Conservation (phyloP, 345 rosid genomes). For the Leavenworthia alabamica region DNA sequence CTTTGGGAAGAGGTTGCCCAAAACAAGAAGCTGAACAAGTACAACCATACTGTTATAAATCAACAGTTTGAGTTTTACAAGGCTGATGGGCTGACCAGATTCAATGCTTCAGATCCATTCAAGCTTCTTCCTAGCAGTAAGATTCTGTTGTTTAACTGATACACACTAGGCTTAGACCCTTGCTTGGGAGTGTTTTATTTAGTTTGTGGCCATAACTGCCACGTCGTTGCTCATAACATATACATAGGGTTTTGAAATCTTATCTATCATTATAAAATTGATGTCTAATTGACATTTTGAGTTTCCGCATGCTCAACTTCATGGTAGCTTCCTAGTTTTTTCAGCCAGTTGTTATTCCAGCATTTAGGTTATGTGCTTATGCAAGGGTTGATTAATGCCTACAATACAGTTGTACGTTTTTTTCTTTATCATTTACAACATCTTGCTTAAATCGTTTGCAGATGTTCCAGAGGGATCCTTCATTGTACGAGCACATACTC, state of each 20-base stretch:
- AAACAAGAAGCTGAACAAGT: conserved; percentile 90
- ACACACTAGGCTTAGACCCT: background rate
- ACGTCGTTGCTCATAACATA: background rate
- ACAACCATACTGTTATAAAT: conserved; percentile 78
- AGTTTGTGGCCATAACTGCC: conserved; percentile 1
- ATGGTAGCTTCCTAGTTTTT: too few species aligned
- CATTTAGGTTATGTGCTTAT: background rate
- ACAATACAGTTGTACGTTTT: background rate
- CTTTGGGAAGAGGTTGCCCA: conserved; percentile 97
- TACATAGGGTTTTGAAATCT: background rate
- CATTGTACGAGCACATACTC: conserved; percentile 89
- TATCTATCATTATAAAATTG: background rate
- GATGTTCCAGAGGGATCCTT: conserved; percentile 99
- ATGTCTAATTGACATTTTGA: background rate
- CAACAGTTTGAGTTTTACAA: conserved; percentile 80
- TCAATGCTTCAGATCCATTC: conserved; percentile 63
- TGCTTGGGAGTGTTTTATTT: background rate
- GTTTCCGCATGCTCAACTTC: background rate
- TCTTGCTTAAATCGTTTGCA: conserved; percentile 26
- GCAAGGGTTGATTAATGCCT: conserved; percentile 5
- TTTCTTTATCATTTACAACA: background rate
- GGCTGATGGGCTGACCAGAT: conserved; percentile 76
- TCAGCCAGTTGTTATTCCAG: background rate
- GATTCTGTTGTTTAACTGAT: conserved; percentile 14
- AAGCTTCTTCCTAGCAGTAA: conserved; percentile 96